Evolutionary conservation across 306 rosid species (phyloP).

Genomic region (Cercis canadensis): DNA sequence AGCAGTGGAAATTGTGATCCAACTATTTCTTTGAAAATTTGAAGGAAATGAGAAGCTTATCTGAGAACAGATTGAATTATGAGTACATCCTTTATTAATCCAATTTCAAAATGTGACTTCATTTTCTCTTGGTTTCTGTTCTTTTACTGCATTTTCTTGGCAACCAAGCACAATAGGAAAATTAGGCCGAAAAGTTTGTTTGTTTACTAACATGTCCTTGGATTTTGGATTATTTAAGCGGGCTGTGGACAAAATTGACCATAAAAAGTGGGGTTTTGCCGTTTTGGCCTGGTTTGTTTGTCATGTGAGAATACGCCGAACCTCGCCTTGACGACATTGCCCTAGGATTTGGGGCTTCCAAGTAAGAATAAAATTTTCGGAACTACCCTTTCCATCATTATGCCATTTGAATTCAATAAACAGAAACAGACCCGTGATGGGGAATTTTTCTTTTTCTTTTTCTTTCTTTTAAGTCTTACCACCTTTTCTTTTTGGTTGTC

Average conservation of each 20-base stretch:
- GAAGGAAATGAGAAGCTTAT: slow-evolving; percentile 7
- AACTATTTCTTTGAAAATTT: not conserved
- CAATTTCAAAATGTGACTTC: not conserved
- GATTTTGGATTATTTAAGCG: slow-evolving; percentile 10
- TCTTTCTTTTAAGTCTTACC: not conserved
- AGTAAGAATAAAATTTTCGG: slow-evolving; percentile 20
- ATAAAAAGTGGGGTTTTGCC: slow-evolving; percentile 37
- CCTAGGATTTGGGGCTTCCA: slow-evolving; percentile 22
- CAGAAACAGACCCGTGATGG: slow-evolving; percentile 80
- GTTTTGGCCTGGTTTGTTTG: slow-evolving; percentile 31
- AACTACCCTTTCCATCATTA: slow-evolving; percentile 23
- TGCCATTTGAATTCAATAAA: slow-evolving; percentile 49
- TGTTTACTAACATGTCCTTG: slow-evolving; percentile 15
- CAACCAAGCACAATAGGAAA: slow-evolving; percentile 16
- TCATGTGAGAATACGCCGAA: slow-evolving; percentile 21
- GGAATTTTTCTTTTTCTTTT: slow-evolving; percentile 33
- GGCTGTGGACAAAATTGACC: slow-evolving; percentile 37
- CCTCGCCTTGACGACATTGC: slow-evolving; percentile 25
- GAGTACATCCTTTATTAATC: not conserved
- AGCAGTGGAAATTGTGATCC: slow-evolving; percentile 24
- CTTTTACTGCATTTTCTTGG: slow-evolving; percentile 23
- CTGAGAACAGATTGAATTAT: not conserved
- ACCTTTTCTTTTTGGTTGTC: slow-evolving; percentile 30
- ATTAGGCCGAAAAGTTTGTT: not conserved
- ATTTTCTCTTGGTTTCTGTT: slow-evolving; percentile 10